Evolutionary conservation across 345 rosid genomes (phyloP), one percentile per base, ranked within the genome.

Genomic region (Pelargonium nanum): DNA sequence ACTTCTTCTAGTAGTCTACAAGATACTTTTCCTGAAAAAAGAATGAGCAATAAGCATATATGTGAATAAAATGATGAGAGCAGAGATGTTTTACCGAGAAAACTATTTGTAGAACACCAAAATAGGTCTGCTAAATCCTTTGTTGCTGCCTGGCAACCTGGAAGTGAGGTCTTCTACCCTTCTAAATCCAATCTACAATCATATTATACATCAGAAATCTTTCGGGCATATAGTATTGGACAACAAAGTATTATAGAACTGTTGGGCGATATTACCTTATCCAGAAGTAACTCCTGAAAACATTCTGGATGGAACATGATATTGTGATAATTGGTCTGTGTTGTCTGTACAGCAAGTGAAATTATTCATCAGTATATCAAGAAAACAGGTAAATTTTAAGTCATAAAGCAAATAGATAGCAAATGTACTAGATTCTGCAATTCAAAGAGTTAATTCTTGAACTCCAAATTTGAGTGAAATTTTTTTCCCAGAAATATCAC

Each of bases 151-250:
- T 0, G 89, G 75, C 69, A 89, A 73, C 65, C 77, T 32, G 24
- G 91, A 73, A 63, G 94, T 80, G 23, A 92, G 52, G 65, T 85
- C 94, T 75, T 87, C 95, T 2, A 84, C 97, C 20, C 63, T 77
- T 72, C 91, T 83, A 67, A 92, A 92, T 22, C 98, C 98, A 73
- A 92, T 77, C 97, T 92, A 89, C 76, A 68, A 61, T 64, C 19
- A 48, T 55, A 60, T 59, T 16, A 24, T 21, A 61, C 54, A 17
- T 0, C 59, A 19, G 22, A 48, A 23, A 59, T 23, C 12, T 19
- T 9, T 48, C 19, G 28, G 22, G 62, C 32, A 45, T 56, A 56
- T 22, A 17, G 28, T 25, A 40, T 19, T 22, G 15, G 15, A 52
- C 50, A 45, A 25, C 3, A 15, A 20, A 24, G 22, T 51, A 32